Evolutionary conservation across 2,329 filamentous ascomycete species (phyloP), one percentile per base, ranked within the genome.

Genomic region (Colletotrichum noveboracense): DNA sequence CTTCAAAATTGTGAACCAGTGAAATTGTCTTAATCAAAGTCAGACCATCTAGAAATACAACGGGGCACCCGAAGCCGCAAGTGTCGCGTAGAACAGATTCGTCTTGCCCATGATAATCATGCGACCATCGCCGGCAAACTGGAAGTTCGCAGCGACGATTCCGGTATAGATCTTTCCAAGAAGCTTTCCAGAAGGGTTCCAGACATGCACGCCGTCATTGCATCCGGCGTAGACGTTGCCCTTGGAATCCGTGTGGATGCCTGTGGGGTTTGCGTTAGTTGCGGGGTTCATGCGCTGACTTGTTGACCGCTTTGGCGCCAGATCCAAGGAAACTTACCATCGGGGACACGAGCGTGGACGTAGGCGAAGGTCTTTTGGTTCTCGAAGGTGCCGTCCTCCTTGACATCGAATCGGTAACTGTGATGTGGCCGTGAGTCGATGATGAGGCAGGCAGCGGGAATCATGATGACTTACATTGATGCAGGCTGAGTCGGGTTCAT

Each of bases 311-410:
- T 2, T 4, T 16, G 5, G 14, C 13, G 28, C 43, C 2, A 21
- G 10, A 48, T 48, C 12, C n/a, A 48, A 21, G 10, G 6, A 3
- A 1, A 48, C 82, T 69, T 83, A 83, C 93, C 92, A 77, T 94
- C 92, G 0, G 92, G 91, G 3, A 91, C 84, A 3, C 90, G 89
- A 3, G 85, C 80, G 62, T 89, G 86, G 4, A 86, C 84, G 76
- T 88, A 92, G 0, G 92, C 91, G 79, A 94, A 94, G 0, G 88
- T 86, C 71, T 87, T 87, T 68, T 87, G 84, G 79, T 89, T 88
- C 6, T 85, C 83, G 67, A 83, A 88, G 0, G 87, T 88, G 30
- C 88, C 88, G 62, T 89, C 87, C 1, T 83, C 73, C 13, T 81
- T 78, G 4, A 89, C 87, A 8, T 88, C 83, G 62, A 83, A 90